phyloP scores from a whole-genome alignment of 257 asterid species.

The Penstemon davidsonii region DNA sequence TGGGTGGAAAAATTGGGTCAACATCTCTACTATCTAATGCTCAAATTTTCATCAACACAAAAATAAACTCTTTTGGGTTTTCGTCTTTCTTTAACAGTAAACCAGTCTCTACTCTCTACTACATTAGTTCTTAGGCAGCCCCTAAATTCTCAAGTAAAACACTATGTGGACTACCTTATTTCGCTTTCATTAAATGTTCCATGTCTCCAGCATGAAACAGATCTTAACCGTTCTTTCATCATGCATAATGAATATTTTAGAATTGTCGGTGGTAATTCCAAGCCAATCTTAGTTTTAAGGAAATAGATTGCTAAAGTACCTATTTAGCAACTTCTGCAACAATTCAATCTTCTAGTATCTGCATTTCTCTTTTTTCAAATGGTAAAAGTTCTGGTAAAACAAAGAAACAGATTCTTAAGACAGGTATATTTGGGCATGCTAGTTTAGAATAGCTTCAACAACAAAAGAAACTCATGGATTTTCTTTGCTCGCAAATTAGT shows the following conservation, averaged over 20 bases:
- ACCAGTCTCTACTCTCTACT: neutral
- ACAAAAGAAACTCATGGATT: neutral
- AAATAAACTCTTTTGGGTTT: neutral
- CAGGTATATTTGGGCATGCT: neutral
- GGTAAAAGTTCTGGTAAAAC: neutral
- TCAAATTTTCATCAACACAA: neutral
- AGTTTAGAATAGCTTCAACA: neutral
- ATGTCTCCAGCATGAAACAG: neutral
- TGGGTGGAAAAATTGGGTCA: neutral
- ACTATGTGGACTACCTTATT: neutral
- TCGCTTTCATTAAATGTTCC: neutral
- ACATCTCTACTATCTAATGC: neutral
- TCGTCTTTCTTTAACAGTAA: neutral
- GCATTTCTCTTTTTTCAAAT: conserved; percentile 2
- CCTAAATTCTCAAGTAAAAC: neutral
- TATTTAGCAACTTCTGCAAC: too few relatives aligned
- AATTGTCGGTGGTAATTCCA: too few relatives aligned
- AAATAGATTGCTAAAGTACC: neutral
- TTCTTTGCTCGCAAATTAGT: neutral
- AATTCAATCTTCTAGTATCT: neutral
- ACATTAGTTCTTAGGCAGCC: neutral
- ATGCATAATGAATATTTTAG: neutral
- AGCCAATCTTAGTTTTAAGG: neutral
- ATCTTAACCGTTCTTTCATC: neutral
- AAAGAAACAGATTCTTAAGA: neutral